Evolutionary conservation across 1,139 yeast species (phyloP), one percentile per base, ranked within the genome.

Genomic region (Nakaseomyces bracarensis): DNA sequence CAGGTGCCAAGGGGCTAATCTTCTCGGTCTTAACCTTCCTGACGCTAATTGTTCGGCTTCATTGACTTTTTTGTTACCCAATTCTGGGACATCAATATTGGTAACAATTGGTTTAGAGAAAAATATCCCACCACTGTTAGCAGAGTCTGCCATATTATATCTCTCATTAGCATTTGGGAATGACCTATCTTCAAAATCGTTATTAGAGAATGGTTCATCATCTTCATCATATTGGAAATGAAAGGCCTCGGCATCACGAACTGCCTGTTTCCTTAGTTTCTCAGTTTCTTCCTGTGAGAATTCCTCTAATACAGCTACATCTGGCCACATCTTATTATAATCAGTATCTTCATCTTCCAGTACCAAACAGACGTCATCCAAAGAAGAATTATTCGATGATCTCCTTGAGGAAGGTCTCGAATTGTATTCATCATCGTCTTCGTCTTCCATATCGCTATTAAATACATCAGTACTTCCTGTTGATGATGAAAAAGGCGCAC

Each of bases 351-450:
- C 76, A 39, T 69, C 72, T 39, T 75, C 82, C 23, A 82, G 60
- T 1, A 93, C 93, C 58, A 83, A 75, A 57, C 94, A 85, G 27
- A 91, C 98, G 62, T 91, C 97, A 57, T 82, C 89, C 45, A 89
- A 65, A 0, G 95, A 82, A 5, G 91, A 79, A 9, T 70, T 68
- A 45, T 77, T 79, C 22, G 87, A 76, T 13, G 82, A 71, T 48
- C 89, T 72, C 45, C 60, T 41, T 22, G 60, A 49, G 27, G 61
- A 50, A 4, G 63, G 60, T 39, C 60, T 52, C 9, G 64, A 58
- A 42, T 58, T 52, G 42, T 55, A 51, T 38, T 50, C 51, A 26
- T 53, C 53, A 20, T 51, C 49, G 11, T 54, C 58, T 14, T 45
- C 49, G 19, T 28, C 29, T 33, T 33, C 36, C 36, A 33, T 33